Evolutionary conservation across 2,329 filamentous ascomycete genomes (phyloP).

Genomic region (Corniculantispora saksenae): DNA sequence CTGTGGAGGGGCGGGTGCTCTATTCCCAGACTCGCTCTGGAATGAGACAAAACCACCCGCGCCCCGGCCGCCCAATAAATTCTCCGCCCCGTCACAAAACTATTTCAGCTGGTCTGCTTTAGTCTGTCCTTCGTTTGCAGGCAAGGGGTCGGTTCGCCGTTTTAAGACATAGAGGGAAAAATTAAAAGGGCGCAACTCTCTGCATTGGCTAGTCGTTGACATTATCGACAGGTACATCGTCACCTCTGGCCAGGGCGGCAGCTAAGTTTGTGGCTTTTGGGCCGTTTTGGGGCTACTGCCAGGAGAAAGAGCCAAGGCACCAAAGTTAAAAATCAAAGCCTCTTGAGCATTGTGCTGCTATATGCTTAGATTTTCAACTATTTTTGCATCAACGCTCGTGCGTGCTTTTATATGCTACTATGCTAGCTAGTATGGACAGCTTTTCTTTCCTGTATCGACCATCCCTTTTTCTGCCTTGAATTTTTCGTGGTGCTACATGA

Average conservation of each 20-base stretch:
- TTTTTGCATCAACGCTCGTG: not conserved
- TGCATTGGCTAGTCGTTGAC: not conserved
- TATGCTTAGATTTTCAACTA: not conserved
- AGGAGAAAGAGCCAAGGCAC: not conserved
- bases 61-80: not conserved
- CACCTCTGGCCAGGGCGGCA: not conserved
- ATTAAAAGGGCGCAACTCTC: not conserved
- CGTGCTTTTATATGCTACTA: conserved; percentile 4
- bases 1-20: not conserved
- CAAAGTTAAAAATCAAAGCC: not conserved
- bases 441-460: not conserved
- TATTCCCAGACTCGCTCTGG: conserved; percentile 3
- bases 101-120: no score
- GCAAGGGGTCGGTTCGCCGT: not conserved
- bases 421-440: conserved; percentile 4
- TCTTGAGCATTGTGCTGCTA: not conserved
- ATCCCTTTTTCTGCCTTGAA: not conserved
- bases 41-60: not conserved
- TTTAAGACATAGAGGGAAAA: not conserved
- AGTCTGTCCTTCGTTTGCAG: not conserved
- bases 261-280: not conserved
- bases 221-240: not conserved
- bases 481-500: not conserved
- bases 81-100: no score
- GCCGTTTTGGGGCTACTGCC: not conserved